Evolutionary conservation across 441 rosid genomes (phyloP), one percentile per base, ranked within the genome.

Genomic region (Eruca vesicaria): DNA sequence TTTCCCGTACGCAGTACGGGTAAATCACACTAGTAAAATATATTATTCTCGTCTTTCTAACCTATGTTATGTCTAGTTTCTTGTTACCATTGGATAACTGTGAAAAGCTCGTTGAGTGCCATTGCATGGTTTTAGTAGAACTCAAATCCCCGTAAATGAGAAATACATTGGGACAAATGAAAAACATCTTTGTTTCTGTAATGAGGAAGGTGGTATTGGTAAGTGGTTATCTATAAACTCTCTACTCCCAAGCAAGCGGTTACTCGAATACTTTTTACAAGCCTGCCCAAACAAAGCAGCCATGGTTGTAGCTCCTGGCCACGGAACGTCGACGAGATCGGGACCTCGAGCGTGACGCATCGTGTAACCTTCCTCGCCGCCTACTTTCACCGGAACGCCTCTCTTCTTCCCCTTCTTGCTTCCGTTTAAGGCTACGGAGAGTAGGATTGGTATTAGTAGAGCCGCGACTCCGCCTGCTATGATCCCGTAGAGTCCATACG

Each of bases 231-330:
- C 80, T 62, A 95, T 75, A 18, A 89, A 75, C 87, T 84, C 89
- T 75, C 99, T 88, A 16, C 85, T 86, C 28, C 99, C 99, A 66
- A 91, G 85, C 62, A 84, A 90, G 2, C 71, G 83, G 1, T 85
- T 36, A 0, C 0, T 77, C 3, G 92, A 80, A 78, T 88, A 78
- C 69, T 86, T 90, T 71, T 81, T 87, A 77, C 97, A 92, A 73
- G 91, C 80, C 75, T 86, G 96, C 84, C 92, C 97, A 73, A 95
- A 95, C 52, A 91, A 73, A 20, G 90, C 84, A 21, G 98, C 93
- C 81, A 92, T 78, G 16, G 94, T 91, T 32, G 87, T 80, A 55
- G 97, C 97, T 77, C 90, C 98, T 69, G 77, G 58, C 99, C 97
- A 92, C 58, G 99, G 98, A 64, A 89, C 86, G 53, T 86, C 91